Percentiles rank a stretch among this genome's conserved stretches.
These are phyloP conservation scores for Fusarium heterosporum DNA, from an alignment of 2,329 filamentous ascomycete genomes.

Conservation along the genomic window DNA sequence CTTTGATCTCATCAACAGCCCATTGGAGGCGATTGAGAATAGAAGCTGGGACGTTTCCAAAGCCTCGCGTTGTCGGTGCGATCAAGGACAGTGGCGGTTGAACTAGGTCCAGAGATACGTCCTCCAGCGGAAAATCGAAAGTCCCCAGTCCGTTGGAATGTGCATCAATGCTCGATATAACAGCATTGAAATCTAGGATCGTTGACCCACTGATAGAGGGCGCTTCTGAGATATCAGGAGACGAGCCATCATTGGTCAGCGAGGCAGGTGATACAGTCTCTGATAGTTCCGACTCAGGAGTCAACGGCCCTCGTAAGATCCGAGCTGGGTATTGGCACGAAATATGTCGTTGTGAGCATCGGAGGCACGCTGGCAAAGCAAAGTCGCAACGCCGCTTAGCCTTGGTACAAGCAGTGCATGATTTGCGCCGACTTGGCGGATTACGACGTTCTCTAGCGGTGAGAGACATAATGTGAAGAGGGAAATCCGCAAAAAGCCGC, in stretches of 20 bases:
- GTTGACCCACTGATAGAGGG: constrained; percentile 3
- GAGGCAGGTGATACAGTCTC: constrained; percentile 20
- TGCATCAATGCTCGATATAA: constrained; percentile 32
- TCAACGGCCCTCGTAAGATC: not conserved
- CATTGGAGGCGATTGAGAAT: constrained; percentile 53
- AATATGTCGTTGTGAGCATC: constrained; percentile 62
- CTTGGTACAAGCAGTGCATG: constrained; percentile 67
- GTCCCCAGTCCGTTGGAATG: constrained; percentile 19
- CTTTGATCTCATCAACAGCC: constrained; percentile 64
- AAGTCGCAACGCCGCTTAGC: constrained; percentile 69
- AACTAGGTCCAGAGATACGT: constrained; percentile 36
- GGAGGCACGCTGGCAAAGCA: constrained; percentile 61
- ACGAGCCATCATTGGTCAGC: constrained; percentile 17
- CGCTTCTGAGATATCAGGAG: constrained; percentile 4
- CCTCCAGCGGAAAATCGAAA: constrained; percentile 30
- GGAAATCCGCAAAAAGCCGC: not conserved
- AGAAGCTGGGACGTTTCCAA: constrained; percentile 43
- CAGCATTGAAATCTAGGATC: constrained; percentile 32
- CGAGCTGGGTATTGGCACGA: constrained; percentile 59
- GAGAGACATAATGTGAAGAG: constrained; percentile 44
- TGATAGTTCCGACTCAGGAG: constrained; percentile 1
- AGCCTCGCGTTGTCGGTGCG: constrained; percentile 39
- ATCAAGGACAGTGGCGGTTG: constrained; percentile 40
- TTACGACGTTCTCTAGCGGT: constrained; percentile 55
- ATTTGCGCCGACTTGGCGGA: constrained; percentile 64